phyloP scores from a whole-genome alignment of 805 yeast genomes.

The Barnettozyma wickerhamii region DNA sequence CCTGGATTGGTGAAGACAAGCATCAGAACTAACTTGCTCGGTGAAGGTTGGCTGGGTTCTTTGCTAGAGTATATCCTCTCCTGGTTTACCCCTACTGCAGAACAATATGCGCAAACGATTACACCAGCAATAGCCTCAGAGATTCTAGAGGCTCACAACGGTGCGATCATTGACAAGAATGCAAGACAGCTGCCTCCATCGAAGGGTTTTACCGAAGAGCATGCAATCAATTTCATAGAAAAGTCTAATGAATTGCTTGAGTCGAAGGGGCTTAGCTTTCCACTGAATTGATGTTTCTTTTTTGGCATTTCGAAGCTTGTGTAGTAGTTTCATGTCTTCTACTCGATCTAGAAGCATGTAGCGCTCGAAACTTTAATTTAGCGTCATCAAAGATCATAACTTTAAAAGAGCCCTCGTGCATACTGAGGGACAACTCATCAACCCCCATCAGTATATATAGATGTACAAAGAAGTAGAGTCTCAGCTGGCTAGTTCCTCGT shows the following conservation, averaged over 20 bases:
- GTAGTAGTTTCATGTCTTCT: too few relatives aligned
- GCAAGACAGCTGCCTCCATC: constrained; percentile 27
- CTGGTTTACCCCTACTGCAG: constrained; percentile 30
- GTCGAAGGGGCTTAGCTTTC: constrained; percentile 15
- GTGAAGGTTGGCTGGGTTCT: constrained; percentile 25
- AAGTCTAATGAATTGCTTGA: constrained; percentile 24
- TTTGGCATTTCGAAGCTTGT: too few relatives aligned
- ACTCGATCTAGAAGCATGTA: too few relatives aligned
- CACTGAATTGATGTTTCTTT: too few relatives aligned
- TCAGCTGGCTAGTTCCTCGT: too few relatives aligned
- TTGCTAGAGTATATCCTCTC: constrained; percentile 28
- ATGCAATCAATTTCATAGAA: constrained; percentile 26
- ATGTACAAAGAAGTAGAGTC: too few relatives aligned
- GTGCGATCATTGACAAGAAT: constrained; percentile 29
- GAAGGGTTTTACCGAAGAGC: constrained; percentile 26
- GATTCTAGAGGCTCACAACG: constrained; percentile 28
- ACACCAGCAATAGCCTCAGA: constrained; percentile 29
- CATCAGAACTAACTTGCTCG: constrained; percentile 32
- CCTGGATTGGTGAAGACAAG: constrained; percentile 36
- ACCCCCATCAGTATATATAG: too few relatives aligned
- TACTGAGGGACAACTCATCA: too few relatives aligned
- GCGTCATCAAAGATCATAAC: too few relatives aligned
- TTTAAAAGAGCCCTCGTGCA: too few relatives aligned
- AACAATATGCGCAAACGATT: constrained; percentile 29
- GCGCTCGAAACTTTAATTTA: too few relatives aligned